phyloP scores from a whole-genome alignment of 169 alveolate genomes.

The Plasmodium sp. region DNA sequence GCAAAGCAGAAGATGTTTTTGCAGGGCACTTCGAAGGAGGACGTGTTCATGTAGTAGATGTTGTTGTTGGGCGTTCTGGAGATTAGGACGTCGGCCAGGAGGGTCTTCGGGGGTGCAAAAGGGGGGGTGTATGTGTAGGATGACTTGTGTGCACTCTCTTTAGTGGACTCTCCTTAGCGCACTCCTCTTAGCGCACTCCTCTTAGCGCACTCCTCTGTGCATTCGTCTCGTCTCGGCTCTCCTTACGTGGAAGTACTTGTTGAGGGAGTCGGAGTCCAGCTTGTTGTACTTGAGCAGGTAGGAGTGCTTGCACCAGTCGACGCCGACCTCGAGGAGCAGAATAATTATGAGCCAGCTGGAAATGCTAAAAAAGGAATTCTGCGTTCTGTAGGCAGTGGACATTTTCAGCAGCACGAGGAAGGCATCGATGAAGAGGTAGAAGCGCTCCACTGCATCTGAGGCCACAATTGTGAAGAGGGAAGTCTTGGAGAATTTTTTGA shows the following conservation, averaged over 20 bases:
- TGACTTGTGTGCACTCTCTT: neutral
- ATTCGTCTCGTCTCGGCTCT: neutral
- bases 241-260: constrained; percentile 73
- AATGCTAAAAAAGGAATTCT: constrained; percentile 78
- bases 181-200: neutral
- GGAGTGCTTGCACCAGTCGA: constrained; percentile 89
- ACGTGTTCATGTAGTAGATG: constrained; percentile 54
- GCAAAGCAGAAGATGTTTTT: constrained; percentile 81
- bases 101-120: constrained; percentile 21
- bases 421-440: constrained; percentile 89
- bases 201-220: neutral
- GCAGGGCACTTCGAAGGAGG: constrained; percentile 78
- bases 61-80: constrained; percentile 75
- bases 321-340: constrained; percentile 85
- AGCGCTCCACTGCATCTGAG: constrained; percentile 91
- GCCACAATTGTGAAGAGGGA: constrained; percentile 88
- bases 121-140: neutral
- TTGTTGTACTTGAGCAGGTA: constrained; percentile 88
- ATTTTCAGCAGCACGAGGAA: constrained; percentile 88
- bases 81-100: constrained; percentile 80
- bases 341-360: constrained; percentile 83
- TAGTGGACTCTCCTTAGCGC: neutral
- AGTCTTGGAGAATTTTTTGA: constrained; percentile 85
- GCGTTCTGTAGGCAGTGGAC: constrained; percentile 83
- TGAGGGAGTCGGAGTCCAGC: constrained; percentile 80